Evolutionary conservation across 2,329 filamentous ascomycete genomes (phyloP), one percentile per base, ranked within the genome.

Genomic region (Claviceps sp.): DNA sequence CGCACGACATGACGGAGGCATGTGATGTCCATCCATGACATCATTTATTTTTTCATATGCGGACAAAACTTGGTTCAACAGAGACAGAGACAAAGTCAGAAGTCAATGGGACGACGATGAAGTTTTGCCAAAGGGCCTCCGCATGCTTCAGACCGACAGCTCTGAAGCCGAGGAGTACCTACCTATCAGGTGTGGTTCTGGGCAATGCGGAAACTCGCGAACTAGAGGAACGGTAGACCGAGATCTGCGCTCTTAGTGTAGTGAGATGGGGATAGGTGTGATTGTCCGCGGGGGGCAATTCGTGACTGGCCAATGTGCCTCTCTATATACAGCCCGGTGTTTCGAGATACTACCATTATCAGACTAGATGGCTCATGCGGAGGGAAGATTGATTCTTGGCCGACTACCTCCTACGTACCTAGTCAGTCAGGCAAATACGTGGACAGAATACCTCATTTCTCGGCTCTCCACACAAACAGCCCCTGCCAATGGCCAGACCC

Each of bases 11-110:
- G 49, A 95, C 86, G 1, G 87, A 93, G 57, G 78, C 64, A 96
- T 95, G 50, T 72, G 72, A 69, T 96, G 90, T 16, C 75, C 78
- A 65, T 89, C 77, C 90, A 96, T 96, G 70, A 96, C 95, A 48
- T 80, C 75, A 14, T 95, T 75, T 63, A 22, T 95, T 96, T 59
- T 87, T 26, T 26, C 24, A 26, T 6, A 5, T 26, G 24, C 6
- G 24, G 26, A 30, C 26, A 10, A 8, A 30, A 10, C 2, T 8
- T 8, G 3, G 76, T 16, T 74, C 70, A 53, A 95, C 82, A n/a
- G n/a, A n/a, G n/a, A n/a, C n/a, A 45, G 88, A 87, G 56, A 84
- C 87, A 73, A 91, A 96, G 61, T 90, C 87, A 1, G 81, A 74
- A 22, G 89, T 91, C 44, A 96, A 80, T 3, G 90, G 89, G 26